Evolutionary conservation across 352 stramenopile species (phyloP), one percentile per base, ranked within the genome.

Genomic region (Phytophthora quininea): DNA sequence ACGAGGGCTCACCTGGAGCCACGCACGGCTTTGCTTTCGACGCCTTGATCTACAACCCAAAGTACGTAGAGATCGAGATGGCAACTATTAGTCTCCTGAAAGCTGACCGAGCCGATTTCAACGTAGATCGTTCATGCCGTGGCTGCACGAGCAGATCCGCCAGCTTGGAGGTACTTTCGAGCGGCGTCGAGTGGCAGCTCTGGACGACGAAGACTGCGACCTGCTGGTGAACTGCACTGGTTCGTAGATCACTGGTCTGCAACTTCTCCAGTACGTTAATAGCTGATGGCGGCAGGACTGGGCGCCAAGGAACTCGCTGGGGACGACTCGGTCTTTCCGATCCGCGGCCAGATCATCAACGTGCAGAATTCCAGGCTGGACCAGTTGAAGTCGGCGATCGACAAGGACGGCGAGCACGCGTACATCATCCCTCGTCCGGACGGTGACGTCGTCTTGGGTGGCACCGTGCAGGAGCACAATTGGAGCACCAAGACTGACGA

Each of bases 1-100:
- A 32, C 0, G 50, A 69, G 5, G 72, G 86, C 43, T 74, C 67
- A 3, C 64, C 79, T 0, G 78, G 69, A 24, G 79, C 79, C 9
- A 65, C 67, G 4, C 81, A 91, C 45, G 84, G 84, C 32, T 85
- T 71, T 42, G 57, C 76, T 40, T 88, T 89, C 51, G 67, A 65
- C 45, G 84, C 84, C 11, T 76, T 90, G 61, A 82, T 92, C 60
- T 90, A 89, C 77, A 89, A 85, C 47, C 76, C 82, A 47, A 48
- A 38, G 66, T 69, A 58, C 7, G 38, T 19, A 3, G 61, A 11
- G 50, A 74, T 86, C 60, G 50, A 65, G 53, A 8, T 40, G 10
- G 0, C 8, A 4, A 24, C 19, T 24, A 24, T 24, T 24, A 24
- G 19, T 24, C 19, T 24, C 19, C 19, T 24, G 19, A 24, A 24